Base-by-base conservation (phyloP, 1,284 basidiomycete species). In the Violaceomyces palustris region DNA sequence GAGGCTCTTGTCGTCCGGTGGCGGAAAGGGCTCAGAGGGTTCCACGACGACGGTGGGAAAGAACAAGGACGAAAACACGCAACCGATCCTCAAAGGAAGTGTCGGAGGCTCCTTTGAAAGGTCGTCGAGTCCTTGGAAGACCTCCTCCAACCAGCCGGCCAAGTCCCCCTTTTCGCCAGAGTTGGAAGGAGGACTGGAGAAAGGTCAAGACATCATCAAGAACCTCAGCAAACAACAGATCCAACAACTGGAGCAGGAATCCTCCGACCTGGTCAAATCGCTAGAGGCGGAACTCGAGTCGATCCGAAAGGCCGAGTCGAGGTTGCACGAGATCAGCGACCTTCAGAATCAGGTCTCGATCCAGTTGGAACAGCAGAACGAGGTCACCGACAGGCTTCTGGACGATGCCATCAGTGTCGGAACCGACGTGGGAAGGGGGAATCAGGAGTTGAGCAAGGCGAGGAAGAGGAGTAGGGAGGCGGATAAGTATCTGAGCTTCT, bases 221-320 rank as follows among this genome's bases (percentile, higher is more conserved):
- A 45, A 64, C 33, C 50, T 70, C n/a, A 51, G 58, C 4, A 42
- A 82, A 33, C 87, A 85, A 10, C 89, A 93, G 72, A 88, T 92
- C 42, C 82, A 87, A 63, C 86, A 88, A 73, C 93, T 93, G 64
- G 90, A 93, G 74, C 79, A 81, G 17, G 89, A 93, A 74, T 90
- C 92, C 59, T 86, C 87, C 24, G 82, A 82, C 52, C 84, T 93
- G 42, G 75, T 93, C 42, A 83, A 83, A 58, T 81, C 81, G 33
- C 85, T 88, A 22, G 86, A 91, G 70, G 82, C 87, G 61, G 87
- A 86, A 12, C 77, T 93, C 19, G 85, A 84, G 58, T 83, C 87
- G 5, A 85, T 93, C 38, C 86, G 90, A 71, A 84, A 86, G 71
- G 90, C 90, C 17, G 90, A 93, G 72, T 82, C 85, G 35, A 82